These are phyloP conservation scores for Erodium chrysanthum DNA, from an alignment of 441 rosid species.

Conservation along the genomic window DNA sequence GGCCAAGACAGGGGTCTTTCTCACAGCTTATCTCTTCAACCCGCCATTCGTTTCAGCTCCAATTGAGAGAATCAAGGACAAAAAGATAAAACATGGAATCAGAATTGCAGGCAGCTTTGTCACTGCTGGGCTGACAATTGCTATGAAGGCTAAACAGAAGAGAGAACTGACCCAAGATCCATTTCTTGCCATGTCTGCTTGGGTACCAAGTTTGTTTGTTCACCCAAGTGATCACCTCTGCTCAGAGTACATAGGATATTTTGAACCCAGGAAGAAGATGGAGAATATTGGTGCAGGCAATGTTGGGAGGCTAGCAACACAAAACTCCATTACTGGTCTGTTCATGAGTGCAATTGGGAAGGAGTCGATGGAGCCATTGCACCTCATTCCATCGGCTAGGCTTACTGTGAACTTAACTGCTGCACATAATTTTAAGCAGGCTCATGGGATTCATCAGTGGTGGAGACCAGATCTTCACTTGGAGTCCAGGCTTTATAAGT, in stretches of 20 bases:
- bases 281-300: conserved; percentile 73
- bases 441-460: conserved; percentile 96
- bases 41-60: conserved; percentile 79
- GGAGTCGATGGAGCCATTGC: conserved; percentile 48
- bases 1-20: conserved; percentile 48
- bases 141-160: conserved; percentile 43
- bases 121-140: conserved; percentile 77
- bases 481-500: conserved; percentile 45
- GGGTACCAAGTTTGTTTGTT: conserved; percentile 58
- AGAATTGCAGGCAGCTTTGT: conserved; percentile 71
- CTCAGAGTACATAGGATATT: conserved; percentile 75
- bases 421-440: conserved; percentile 45
- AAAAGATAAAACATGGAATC: conserved; percentile 57
- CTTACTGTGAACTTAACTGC: conserved; percentile 39
- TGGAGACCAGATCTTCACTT: conserved; percentile 59
- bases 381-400: conserved; percentile 65
- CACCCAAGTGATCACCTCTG: conserved; percentile 61
- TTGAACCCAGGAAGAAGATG: conserved; percentile 84
- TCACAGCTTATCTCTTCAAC: conserved; percentile 66
- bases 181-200: conserved; percentile 46
- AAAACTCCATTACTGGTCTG: conserved; percentile 57
- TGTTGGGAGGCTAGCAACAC: conserved; percentile 60
- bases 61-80: conserved; percentile 55
- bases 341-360: conserved; percentile 50
- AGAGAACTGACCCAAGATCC: conserved; percentile 32